Conservation (phyloP, 106 monocot species). For the Platanthera zijinensis region DNA sequence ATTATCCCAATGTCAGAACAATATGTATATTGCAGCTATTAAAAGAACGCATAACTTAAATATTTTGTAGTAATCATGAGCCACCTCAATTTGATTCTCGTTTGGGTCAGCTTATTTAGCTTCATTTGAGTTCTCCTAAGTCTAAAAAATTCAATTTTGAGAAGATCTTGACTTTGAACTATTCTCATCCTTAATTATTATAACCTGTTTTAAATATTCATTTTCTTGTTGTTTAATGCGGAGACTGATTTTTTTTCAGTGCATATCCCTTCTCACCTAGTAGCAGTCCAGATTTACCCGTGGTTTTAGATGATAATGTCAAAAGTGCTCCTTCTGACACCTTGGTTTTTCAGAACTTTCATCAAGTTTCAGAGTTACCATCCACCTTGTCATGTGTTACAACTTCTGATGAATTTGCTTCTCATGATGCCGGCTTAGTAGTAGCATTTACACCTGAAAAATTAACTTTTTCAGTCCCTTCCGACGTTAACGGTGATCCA, state of each 20-base stretch:
- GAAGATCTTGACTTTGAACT: too few species aligned
- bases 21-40: too few species aligned
- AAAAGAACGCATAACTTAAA: too few species aligned
- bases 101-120: too few species aligned
- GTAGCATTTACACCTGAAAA: not conserved
- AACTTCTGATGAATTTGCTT: slow-evolving; percentile 12
- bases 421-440: not conserved
- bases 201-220: not conserved
- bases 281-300: slow-evolving; percentile 10
- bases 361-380: slow-evolving; percentile 4
- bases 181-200: too few species aligned
- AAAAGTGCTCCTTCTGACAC: not conserved
- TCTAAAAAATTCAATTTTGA: too few species aligned
- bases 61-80: too few species aligned
- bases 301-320: not conserved
- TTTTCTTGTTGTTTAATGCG: not conserved
- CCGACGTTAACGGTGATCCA: slow-evolving; percentile 34
- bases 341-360: not conserved
- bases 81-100: too few species aligned
- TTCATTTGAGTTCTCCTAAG: too few species aligned
- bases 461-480: not conserved
- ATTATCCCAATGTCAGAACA: too few species aligned
- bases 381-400: slow-evolving; percentile 20
- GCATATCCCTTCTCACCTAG: slow-evolving; percentile 3
- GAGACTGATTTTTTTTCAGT: not conserved